phyloP scores from a whole-genome alignment of 768 basidiomycete species.

The Obba rivulosa region DNA sequence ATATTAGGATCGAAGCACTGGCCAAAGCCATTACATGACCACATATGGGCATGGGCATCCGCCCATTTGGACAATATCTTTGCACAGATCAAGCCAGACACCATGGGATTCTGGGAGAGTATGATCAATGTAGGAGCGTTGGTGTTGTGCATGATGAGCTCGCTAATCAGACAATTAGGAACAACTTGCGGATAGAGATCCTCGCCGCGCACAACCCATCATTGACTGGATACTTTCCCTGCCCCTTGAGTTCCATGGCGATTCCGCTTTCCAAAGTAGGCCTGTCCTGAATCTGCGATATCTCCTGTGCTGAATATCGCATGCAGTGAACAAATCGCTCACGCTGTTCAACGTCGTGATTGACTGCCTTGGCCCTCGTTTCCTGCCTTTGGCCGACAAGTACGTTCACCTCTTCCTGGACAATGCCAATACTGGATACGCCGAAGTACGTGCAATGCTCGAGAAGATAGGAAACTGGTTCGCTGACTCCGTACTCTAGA shows the following conservation, averaged over 20 bases:
- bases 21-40: conserved; percentile 45
- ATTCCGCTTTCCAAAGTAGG: conserved; percentile 84
- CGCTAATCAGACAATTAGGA: conserved; percentile 12
- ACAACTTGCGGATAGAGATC: conserved; percentile 65
- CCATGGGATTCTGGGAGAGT: conserved; percentile 68
- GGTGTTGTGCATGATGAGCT: not conserved
- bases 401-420: conserved; percentile 68
- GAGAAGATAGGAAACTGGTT: conserved; percentile 7
- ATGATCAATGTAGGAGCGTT: conserved; percentile 46
- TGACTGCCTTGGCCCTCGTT: conserved; percentile 60
- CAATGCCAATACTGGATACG: conserved; percentile 77
- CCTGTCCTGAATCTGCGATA: conserved; percentile 5
- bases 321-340: conserved; percentile 70
- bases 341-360: conserved; percentile 61
- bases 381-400: conserved; percentile 59
- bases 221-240: conserved; percentile 74
- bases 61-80: conserved; percentile 59
- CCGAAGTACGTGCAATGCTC: conserved; percentile 50
- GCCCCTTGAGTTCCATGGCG: conserved; percentile 76
- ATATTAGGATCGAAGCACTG: conserved; percentile 81
- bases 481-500: conserved; percentile 33
- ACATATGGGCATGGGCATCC: conserved; percentile 71
- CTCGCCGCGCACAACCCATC: conserved; percentile 66
- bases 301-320: not conserved
- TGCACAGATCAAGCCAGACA: conserved; percentile 80